Percentiles rank a stretch among this genome's conserved stretches.
Conservation (phyloP, 345 rosid genomes). For the Linum lewisii region DNA sequence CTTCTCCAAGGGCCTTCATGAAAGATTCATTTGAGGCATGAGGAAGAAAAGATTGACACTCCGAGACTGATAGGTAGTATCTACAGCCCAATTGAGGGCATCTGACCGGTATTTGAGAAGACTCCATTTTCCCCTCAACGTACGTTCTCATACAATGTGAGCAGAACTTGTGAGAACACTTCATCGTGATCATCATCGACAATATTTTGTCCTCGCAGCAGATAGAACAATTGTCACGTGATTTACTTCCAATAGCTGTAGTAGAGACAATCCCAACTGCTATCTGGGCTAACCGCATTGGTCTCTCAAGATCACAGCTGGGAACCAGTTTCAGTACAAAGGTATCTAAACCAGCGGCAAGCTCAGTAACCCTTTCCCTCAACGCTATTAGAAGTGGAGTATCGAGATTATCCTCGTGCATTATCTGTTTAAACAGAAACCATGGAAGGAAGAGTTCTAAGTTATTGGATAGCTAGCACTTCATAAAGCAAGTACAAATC, state of each 20-base stretch:
- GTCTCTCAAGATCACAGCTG: constrained; percentile 41
- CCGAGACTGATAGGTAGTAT: constrained; percentile 47
- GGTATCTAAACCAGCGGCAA: constrained; percentile 46
- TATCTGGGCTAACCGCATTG: constrained; percentile 62
- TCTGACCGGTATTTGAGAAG: constrained; percentile 71
- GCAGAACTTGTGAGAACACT: constrained; percentile 89
- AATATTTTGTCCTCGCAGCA: constrained; percentile 82
- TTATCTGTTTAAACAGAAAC: constrained; percentile 32
- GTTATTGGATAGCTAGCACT: too few relatives aligned
- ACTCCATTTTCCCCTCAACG: constrained; percentile 67
- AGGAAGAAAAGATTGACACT: constrained; percentile 73
- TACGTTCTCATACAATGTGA: constrained; percentile 90
- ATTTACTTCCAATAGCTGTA: constrained; percentile 26
- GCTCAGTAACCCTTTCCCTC: constrained; percentile 65
- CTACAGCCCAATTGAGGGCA: constrained; percentile 89
- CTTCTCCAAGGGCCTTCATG: constrained; percentile 63
- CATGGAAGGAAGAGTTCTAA: too few relatives aligned
- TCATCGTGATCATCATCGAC: constrained; percentile 66
- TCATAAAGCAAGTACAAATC: constrained; percentile 4
- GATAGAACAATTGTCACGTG: constrained; percentile 57
- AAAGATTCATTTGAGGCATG: constrained; percentile 44
- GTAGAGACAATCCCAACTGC: constrained; percentile 70
- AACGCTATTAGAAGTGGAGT: constrained; percentile 61
- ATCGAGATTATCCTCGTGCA: constrained; percentile 45
- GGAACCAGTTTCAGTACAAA: constrained; percentile 62